Conservation (phyloP, 148 eudicot genomes). For the Mesembryanthemum crystallinum region DNA sequence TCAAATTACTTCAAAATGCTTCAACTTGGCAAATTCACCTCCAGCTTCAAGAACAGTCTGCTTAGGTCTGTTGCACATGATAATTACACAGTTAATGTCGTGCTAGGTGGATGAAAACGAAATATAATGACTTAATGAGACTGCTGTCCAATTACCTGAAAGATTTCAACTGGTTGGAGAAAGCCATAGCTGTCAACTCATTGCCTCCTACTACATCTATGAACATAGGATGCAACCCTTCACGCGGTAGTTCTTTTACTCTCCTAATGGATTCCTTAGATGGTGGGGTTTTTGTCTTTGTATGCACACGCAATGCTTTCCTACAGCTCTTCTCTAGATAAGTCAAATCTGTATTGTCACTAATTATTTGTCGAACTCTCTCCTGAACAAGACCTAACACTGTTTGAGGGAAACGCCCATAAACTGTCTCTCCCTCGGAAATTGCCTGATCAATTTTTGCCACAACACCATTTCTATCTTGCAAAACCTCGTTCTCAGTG, state of each 20-base stretch:
- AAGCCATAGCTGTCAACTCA: slow-evolving; percentile 78
- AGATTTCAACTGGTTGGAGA: slow-evolving; percentile 76
- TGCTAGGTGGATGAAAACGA: background rate
- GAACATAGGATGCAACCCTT: slow-evolving; percentile 94
- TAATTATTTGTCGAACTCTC: slow-evolving; percentile 72
- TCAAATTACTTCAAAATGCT: slow-evolving; percentile 46
- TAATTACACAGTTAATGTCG: slow-evolving; percentile 8
- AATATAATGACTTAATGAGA: background rate
- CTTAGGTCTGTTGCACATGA: slow-evolving; percentile 64
- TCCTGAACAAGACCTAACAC: slow-evolving; percentile 78
- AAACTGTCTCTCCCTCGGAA: slow-evolving; percentile 73
- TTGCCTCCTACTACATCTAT: slow-evolving; percentile 51
- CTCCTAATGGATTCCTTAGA: slow-evolving; percentile 84
- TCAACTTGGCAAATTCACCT: slow-evolving; percentile 76
- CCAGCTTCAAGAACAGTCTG: slow-evolving; percentile 92
- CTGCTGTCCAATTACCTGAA: slow-evolving; percentile 46
- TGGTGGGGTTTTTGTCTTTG: slow-evolving; percentile 66
- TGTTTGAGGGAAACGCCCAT: slow-evolving; percentile 90
- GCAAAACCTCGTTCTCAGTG: slow-evolving; percentile 71
- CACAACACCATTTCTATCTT: slow-evolving; percentile 52
- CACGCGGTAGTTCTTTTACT: slow-evolving; percentile 69
- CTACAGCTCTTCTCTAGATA: slow-evolving; percentile 50
- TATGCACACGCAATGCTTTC: slow-evolving; percentile 68
- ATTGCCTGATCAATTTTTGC: slow-evolving; percentile 61
- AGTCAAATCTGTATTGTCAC: slow-evolving; percentile 59